Percentiles rank a stretch among this genome's conserved stretches.
These are phyloP conservation scores for Sequoiadendron giganteum DNA, from an alignment of 75 land plant genomes.

Conservation along the genomic window DNA sequence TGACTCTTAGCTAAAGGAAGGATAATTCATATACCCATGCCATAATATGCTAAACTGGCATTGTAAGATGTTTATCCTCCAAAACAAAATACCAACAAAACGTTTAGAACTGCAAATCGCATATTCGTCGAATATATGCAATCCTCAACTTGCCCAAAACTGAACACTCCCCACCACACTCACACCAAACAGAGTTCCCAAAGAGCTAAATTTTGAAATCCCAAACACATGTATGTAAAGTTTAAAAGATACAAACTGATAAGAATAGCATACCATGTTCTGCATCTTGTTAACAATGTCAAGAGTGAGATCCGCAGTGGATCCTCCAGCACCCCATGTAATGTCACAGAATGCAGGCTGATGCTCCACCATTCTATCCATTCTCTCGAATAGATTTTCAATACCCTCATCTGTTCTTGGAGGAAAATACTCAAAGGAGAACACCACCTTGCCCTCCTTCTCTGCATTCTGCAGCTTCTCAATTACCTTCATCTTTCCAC, in stretches of 20 bases:
- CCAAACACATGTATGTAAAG: not conserved
- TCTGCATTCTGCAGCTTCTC: constrained; percentile 77
- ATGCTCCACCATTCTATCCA: constrained; percentile 84
- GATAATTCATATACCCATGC: too few species aligned
- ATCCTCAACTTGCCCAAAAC: not conserved
- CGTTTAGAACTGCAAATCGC: not conserved
- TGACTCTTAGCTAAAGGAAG: too few species aligned
- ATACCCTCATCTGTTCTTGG: constrained; percentile 91
- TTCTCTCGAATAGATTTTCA: constrained; percentile 68
- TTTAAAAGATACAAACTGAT: not conserved
- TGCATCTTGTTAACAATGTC: constrained; percentile 91
- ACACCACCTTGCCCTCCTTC: constrained; percentile 41
- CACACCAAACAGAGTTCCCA: not conserved
- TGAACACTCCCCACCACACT: too few species aligned
- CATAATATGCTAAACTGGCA: too few species aligned
- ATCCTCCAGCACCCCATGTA: constrained; percentile 99
- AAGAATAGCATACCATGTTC: constrained; percentile 57
- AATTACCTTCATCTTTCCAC: constrained; percentile 78
- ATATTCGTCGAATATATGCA: not conserved
- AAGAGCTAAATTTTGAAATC: not conserved
- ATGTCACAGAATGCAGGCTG: constrained; percentile 93
- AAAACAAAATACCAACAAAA: not conserved
- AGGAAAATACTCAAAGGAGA: constrained; percentile 97
- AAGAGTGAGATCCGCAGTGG: constrained; percentile 94
- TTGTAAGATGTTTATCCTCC: too few species aligned